Conservation (phyloP, 2,329 filamentous ascomycete genomes). For the Alternaria triticimaculans region DNA sequence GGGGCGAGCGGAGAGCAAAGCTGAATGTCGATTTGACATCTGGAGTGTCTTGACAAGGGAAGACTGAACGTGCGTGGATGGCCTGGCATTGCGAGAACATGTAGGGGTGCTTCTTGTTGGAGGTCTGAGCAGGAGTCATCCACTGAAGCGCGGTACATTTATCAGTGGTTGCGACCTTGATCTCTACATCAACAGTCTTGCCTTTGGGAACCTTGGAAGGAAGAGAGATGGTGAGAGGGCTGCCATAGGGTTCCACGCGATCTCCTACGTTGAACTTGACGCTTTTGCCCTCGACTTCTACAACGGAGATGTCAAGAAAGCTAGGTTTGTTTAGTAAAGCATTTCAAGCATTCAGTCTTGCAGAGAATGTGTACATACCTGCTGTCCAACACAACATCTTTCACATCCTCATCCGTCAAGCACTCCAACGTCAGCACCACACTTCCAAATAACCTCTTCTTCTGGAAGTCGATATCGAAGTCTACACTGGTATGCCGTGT, state of each 20-base stretch:
- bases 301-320: conserved; percentile 73
- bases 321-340: conserved; percentile 44
- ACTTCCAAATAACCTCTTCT: conserved; percentile 76
- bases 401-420: conserved; percentile 73
- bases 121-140: conserved; percentile 91
- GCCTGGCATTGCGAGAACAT: conserved; percentile 99
- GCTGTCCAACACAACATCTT: conserved; percentile 87
- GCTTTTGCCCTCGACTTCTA: conserved; percentile 71
- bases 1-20: conserved; percentile 83
- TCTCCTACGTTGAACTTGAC: conserved; percentile 74
- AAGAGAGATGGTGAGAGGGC: conserved; percentile 69
- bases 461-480: conserved; percentile 83
- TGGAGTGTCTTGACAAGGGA: conserved; percentile 96
- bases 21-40: conserved; percentile 96
- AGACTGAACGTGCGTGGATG: conserved; percentile 90
- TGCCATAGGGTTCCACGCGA: conserved; percentile 75
- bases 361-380: conserved; percentile 50
- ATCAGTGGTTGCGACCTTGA: conserved; percentile 75
- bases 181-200: conserved; percentile 56
- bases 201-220: conserved; percentile 56
- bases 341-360: background rate
- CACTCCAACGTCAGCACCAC: conserved; percentile 80
- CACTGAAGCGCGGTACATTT: conserved; percentile 93
- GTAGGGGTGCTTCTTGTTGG: conserved; percentile 94
- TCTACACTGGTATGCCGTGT: conserved; percentile 84